Base-by-base conservation (phyloP, 1,139 yeast species). In the Suhomyces kunorum region DNA sequence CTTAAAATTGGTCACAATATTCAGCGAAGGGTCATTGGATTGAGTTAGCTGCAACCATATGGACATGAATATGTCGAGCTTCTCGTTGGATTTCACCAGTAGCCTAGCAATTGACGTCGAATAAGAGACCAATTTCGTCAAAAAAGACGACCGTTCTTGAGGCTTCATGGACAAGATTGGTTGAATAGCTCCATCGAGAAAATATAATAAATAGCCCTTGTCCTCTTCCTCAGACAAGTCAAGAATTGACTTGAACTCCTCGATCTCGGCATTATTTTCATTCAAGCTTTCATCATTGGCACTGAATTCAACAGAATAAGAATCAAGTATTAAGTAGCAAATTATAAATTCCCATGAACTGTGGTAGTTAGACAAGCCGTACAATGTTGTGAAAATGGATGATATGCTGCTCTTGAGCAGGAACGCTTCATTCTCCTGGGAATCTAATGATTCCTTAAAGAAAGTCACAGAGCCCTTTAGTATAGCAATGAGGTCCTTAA, bases 321-420 rank as follows among this genome's bases (percentile, higher is more conserved):
- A 43, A 51, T 80, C 85, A 35, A 66, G 59, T 20, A 69, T 49
- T 6, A 71, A 51, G 46, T 70, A 78, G 2, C 64, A 55, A 1
- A 76, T 42, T 19, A 76, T 51, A 23, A 62, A 52, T 38, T 68
- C 72, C 66, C 73, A 64, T 3, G 61, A 44, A 17, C 51, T 45
- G 4, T 48, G 44, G 41, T 59, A 59, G 8, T 47, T 31, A 2
- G 60, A 48, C n/a, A 53, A 43, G 15, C 40, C 51, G 33, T 55
- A 60, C 12, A 65, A 39, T 6, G 43, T 31, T 13, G 46, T 46
- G 45, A 52, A 63, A 2, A 58, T 37, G 18, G 20, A 15, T 1
- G 39, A 36, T 12, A 28, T 36, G 9, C 34, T 25, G 7, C 16
- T 36, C 17, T 39, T 29, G 11, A 22, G 8, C 23, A 22, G 33